Base-by-base conservation (phyloP, 768 basidiomycete species). In the Termitomyces sp. region DNA sequence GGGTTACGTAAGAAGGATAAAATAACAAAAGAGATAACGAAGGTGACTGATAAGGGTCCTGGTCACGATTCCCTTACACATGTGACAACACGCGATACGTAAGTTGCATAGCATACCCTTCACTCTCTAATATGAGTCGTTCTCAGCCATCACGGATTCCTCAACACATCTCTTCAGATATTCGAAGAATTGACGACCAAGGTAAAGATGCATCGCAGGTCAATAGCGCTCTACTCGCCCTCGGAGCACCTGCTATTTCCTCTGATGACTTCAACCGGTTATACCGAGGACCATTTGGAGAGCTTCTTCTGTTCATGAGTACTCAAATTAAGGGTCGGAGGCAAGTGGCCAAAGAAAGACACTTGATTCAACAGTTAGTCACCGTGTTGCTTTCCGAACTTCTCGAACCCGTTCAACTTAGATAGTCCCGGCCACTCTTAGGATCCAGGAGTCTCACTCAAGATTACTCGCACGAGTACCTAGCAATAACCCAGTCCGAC, bases 301-400 rank as follows among this genome's bases (percentile, higher is more conserved):
- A 61, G 15, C 50, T 53, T 14, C 55, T 66, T 12, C 45, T 46
- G 8, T 63, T 62, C 40, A 45, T 62, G 53, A 63, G 64, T 28
- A 54, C 53, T 5, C 60, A 62, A 28, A 47, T 66, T n/a, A 61
- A 55, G 35, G 63, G 65, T 17, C 50, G 65, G 40, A 47, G 50
- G 33, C 26, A 48, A 23, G 63, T 64, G 1, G 57, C 61, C 31
- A 38, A 54, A 17, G 58, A 55, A 23, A 44, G 62, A 28, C 42
- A 57, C 35, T 21, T 47, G 12, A 57, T 65, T 28, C 57, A 59
- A 30, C 43, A 48, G 62, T 65, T 41, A 55, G 62, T 60, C 43
- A 0, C 15, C 28, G 10, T 21, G 21, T 46, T 14, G 28, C 26
- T 30, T 10, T 41, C 38, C 11, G n/a, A 51, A 51, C 43, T 14